Base-by-base conservation (phyloP, 2,329 filamentous ascomycete species). In the Calonectria pteridis region DNA sequence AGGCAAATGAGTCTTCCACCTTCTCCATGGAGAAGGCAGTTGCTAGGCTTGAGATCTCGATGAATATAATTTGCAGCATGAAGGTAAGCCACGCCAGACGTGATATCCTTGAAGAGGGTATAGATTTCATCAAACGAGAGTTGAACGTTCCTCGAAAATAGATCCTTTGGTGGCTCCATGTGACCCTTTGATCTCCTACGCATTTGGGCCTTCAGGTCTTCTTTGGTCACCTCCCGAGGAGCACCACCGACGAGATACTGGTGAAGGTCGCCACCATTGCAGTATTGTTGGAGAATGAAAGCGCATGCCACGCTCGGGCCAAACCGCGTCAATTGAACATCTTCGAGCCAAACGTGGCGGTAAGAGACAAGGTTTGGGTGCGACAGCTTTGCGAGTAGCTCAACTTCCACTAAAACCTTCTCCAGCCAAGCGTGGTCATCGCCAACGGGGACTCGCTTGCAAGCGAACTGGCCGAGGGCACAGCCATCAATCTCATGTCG, bases 201-300 rank as follows among this genome's bases (percentile, higher is more conserved):
- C 82, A 98, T 91, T 67, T 94, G 94, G 9, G 95, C 95, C 83
- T 98, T 98, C 78, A 98, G 88, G 79, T 97, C 92, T 80, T 98
- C 94, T 71, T 94, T 94, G 10, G 94, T 95, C 0, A 88, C 88
- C 63, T 91, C 89, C 65, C 91, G 90, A 0, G 91, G 88, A 29
- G 87, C 86, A 7, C 92, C 90, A 9, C 93, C 93, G n/a, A 96
- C 88, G 20, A 99, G 92, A 82, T 98, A 97, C 76, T 94, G 92
- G 73, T 98, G 93, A 23, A 99, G 88, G 82, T 99, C 97, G 20
- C 97, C 97, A 1, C 93, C 90, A 82, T 99, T 98, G 86, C 97
- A 99, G 81, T 98, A 99, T 82, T 99, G 96, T 82, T 99, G 97
- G 10, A 99, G 89, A 71, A 99, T 99, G 83, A 98, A 99, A 6